These are phyloP conservation scores for Triadica sebifera DNA, from an alignment of 345 rosid genomes.

Conservation along the genomic window DNA sequence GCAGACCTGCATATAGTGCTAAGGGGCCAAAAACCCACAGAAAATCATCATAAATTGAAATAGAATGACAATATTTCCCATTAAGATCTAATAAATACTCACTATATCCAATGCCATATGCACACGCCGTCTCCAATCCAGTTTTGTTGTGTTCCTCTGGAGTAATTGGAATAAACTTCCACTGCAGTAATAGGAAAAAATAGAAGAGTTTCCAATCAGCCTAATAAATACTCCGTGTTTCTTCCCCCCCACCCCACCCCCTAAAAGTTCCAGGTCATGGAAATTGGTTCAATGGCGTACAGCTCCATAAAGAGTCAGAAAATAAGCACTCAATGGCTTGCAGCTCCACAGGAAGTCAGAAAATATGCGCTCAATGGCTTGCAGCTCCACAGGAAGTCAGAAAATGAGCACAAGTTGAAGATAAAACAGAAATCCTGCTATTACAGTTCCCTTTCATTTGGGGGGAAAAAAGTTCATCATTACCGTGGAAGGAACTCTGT, in stretches of 20 bases:
- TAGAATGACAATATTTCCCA: not conserved
- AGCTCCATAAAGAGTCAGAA: slow-evolving; percentile 7
- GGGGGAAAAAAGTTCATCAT: slow-evolving; percentile 17
- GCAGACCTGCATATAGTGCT: slow-evolving; percentile 8
- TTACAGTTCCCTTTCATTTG: too few relatives aligned
- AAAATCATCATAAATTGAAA: not conserved
- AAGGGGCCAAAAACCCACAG: slow-evolving; percentile 8
- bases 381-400: too few relatives aligned
- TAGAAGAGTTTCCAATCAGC: slow-evolving; percentile 15
- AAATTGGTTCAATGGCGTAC: slow-evolving; percentile 4
- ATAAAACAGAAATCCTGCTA: not conserved
- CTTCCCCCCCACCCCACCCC: too few relatives aligned
- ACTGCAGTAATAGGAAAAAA: slow-evolving; percentile 43
- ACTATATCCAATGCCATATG: slow-evolving; percentile 90
- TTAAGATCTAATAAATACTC: slow-evolving; percentile 30
- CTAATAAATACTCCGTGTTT: slow-evolving; percentile 8
- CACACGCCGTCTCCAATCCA: slow-evolving; percentile 87
- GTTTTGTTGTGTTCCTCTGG: slow-evolving; percentile 66
- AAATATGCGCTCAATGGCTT: not conserved
- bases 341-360: not conserved
- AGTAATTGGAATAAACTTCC: slow-evolving; percentile 94
- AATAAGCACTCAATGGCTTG: not conserved
- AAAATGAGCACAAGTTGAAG: not conserved
- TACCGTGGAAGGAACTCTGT: slow-evolving; percentile 99
- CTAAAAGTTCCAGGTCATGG: not conserved